These are phyloP conservation scores for Clitopilus hobsonii DNA, from an alignment of 768 basidiomycete species.

Conservation along the genomic window DNA sequence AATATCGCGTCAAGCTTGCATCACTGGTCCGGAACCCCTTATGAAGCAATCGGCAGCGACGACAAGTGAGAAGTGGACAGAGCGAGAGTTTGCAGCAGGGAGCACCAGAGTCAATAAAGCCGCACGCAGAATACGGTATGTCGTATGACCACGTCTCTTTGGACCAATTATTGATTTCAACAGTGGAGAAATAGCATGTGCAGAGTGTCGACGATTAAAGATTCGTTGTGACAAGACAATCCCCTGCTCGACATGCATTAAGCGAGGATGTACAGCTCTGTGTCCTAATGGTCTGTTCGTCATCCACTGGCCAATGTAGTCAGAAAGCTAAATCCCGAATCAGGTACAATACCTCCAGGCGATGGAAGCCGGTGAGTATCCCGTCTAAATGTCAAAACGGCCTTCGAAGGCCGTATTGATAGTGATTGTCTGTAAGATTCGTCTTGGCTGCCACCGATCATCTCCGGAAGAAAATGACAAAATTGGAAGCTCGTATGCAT, in stretches of 20 bases:
- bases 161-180: background rate
- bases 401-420: background rate
- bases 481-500: constrained; percentile 46
- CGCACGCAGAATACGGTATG: constrained; percentile 32
- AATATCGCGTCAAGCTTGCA: background rate
- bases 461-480: constrained; percentile 39
- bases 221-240: constrained; percentile 34
- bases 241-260: constrained; percentile 46
- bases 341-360: constrained; percentile 50
- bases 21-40: background rate
- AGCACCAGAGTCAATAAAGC: constrained; percentile 22
- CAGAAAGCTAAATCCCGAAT: background rate
- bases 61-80: background rate
- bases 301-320: background rate
- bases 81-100: background rate
- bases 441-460: constrained; percentile 50
- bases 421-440: constrained; percentile 27
- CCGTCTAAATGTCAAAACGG: background rate
- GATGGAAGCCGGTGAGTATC: constrained; percentile 44
- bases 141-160: background rate
- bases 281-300: constrained; percentile 44
- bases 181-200: constrained; percentile 39
- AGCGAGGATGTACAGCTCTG: constrained; percentile 43
- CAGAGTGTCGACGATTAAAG: constrained; percentile 40
- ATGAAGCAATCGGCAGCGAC: background rate